Conservation (phyloP, 441 rosid species). For the Lagerstroemia fauriei region DNA sequence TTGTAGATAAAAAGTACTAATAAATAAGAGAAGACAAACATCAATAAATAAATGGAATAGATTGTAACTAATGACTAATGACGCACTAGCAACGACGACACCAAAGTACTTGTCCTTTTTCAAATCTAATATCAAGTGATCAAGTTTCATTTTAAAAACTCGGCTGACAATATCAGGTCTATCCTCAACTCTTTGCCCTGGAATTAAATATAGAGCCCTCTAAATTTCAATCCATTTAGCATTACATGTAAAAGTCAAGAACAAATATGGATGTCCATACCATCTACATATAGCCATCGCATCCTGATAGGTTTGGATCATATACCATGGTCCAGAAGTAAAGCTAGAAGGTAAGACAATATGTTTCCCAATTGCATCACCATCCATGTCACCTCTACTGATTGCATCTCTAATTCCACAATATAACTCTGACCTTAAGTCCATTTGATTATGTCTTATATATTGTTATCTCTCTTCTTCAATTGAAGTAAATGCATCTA, state of each 20-base stretch:
- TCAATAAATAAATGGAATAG: no score
- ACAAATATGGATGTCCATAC: background rate
- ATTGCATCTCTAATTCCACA: constrained; percentile 8
- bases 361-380: background rate
- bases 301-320: background rate
- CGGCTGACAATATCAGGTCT: no score
- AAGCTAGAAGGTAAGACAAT: constrained; percentile 7
- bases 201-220: background rate
- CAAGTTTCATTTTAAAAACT: constrained; percentile 15
- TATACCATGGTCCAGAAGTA: background rate
- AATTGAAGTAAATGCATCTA: constrained; percentile 12
- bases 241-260: background rate
- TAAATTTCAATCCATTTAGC: constrained; percentile 11
- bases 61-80: background rate
- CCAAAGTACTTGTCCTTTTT: background rate
- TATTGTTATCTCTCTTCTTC: constrained; percentile 1
- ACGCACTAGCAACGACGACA: background rate
- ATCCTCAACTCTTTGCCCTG: background rate
- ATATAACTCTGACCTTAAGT: background rate
- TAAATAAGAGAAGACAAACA: no score
- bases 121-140: background rate
- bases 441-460: background rate
- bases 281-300: background rate
- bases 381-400: constrained; percentile 3
- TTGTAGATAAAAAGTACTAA: no score